Conservation (phyloP, 768 basidiomycete species). For the Lactifluus piperatus region DNA sequence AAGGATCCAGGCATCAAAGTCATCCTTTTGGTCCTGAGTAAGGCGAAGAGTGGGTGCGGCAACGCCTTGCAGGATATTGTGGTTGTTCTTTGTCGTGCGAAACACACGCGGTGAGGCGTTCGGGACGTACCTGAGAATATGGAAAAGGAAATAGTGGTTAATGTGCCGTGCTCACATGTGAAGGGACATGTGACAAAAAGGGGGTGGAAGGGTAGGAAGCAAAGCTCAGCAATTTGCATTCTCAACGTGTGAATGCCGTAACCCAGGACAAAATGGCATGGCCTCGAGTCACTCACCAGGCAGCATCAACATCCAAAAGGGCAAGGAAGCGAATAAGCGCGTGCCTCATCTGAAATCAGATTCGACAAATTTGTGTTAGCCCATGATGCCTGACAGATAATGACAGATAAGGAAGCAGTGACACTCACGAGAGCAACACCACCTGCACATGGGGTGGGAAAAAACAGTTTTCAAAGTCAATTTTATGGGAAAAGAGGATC, state of each 20-base stretch:
- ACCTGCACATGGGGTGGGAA: conserved; percentile 36
- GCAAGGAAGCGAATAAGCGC: conserved; percentile 82
- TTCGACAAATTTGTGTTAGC: conserved; percentile 4
- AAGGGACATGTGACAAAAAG: background rate
- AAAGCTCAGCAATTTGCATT: background rate
- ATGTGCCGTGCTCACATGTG: background rate
- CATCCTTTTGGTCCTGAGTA: conserved; percentile 67
- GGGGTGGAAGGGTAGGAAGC: background rate
- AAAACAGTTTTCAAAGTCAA: conserved; percentile 23
- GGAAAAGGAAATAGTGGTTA: conserved; percentile 13
- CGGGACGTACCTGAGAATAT: conserved; percentile 61
- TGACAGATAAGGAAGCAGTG: conserved; percentile 19
- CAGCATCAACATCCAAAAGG: conserved; percentile 69
- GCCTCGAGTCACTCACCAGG: conserved; percentile 52
- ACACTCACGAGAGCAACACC: conserved; percentile 82
- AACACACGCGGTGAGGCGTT: conserved; percentile 86
- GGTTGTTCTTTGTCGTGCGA: conserved; percentile 92
- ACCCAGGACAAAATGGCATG: conserved; percentile 5
- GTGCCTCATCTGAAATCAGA: conserved; percentile 69
- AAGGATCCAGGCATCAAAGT: conserved; percentile 80
- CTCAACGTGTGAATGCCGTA: background rate
- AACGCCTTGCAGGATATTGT: conserved; percentile 93
- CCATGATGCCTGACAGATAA: background rate
- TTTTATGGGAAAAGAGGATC: conserved; percentile 3
- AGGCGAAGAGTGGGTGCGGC: conserved; percentile 71